These are phyloP conservation scores for Neocatenulostroma microsporum DNA, from an alignment of 2,329 filamentous ascomycete species.

Conservation along the genomic window DNA sequence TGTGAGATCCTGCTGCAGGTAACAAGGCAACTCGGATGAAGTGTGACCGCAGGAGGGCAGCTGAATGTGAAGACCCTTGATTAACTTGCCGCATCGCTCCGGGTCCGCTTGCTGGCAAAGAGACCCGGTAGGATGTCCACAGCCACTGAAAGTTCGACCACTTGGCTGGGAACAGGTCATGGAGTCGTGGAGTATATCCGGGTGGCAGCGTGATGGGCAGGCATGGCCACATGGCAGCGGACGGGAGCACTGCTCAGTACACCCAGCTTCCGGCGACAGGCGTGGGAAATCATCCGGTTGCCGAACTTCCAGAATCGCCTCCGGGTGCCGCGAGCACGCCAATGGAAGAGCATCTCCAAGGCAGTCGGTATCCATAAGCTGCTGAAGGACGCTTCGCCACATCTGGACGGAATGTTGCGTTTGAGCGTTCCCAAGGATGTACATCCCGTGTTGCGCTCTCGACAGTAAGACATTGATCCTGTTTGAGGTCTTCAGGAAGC, in stretches of 20 bases:
- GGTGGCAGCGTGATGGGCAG: too few relatives aligned
- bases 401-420: slow-evolving; percentile 16
- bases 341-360: slow-evolving; percentile 52
- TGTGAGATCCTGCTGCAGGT: slow-evolving; percentile 53
- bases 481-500: slow-evolving; percentile 60
- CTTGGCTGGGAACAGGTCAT: too few relatives aligned
- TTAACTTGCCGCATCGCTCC: slow-evolving; percentile 46
- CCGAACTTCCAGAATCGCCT: slow-evolving; percentile 41
- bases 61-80: slow-evolving; percentile 30
- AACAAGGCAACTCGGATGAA: slow-evolving; percentile 49
- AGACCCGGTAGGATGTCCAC: too few relatives aligned
- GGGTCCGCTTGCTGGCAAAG: slow-evolving; percentile 71
- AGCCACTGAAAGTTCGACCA: too few relatives aligned
- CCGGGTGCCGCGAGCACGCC: slow-evolving; percentile 52
- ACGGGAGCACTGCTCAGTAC: slow-evolving; percentile 51
- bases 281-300: slow-evolving; percentile 53
- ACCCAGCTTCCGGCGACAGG: too few relatives aligned
- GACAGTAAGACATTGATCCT: slow-evolving; percentile 62
- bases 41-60: slow-evolving; percentile 28
- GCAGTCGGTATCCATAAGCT: slow-evolving; percentile 20
- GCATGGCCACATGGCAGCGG: too few relatives aligned
- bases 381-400: slow-evolving; percentile 16
- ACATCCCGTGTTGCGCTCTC: slow-evolving; percentile 62
- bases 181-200: too few relatives aligned
- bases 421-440: slow-evolving; percentile 57